A percentile compares a stretch with the other conserved stretches of the same genome.
Conservation (phyloP, 129 eudicot species). For the Dittrichia graveolens region DNA sequence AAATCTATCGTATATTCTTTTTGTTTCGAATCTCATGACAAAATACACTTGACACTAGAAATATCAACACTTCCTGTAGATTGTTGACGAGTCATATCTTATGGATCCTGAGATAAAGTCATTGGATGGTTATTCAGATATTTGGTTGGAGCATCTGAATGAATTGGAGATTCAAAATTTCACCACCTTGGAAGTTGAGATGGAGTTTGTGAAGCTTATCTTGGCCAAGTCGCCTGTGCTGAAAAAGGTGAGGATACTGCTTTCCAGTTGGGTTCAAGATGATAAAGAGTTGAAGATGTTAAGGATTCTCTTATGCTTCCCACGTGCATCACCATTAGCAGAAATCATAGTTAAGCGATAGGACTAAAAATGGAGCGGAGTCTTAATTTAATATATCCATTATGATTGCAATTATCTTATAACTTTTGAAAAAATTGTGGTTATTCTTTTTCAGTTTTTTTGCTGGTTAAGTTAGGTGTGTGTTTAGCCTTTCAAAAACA, state of each 20-base stretch:
- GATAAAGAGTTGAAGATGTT: slow-evolving; percentile 2
- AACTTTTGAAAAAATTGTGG: too few species aligned
- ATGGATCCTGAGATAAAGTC: background rate
- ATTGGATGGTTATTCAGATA: background rate
- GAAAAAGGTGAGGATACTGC: background rate
- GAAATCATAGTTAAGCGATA: background rate
- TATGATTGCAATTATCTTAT: too few species aligned
- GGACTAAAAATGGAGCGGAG: too few species aligned
- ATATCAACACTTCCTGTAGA: background rate
- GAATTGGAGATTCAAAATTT: background rate
- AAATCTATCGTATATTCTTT: background rate
- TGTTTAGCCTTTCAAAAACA: too few species aligned
- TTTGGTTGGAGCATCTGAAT: slow-evolving; percentile 3
- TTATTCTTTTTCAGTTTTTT: too few species aligned
- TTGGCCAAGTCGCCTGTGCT: slow-evolving; percentile 9
- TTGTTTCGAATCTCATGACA: background rate
- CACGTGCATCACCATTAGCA: slow-evolving; percentile 1
- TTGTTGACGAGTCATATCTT: background rate
- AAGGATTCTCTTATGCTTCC: background rate
- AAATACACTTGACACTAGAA: background rate
- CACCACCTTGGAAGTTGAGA: background rate
- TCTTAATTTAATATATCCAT: too few species aligned
- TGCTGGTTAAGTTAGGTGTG: too few species aligned
- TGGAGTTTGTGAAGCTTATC: slow-evolving; percentile 7
- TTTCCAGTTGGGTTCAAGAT: background rate